Percentiles rank a stretch among this genome's conserved stretches.
Evolutionary conservation across 225 moss, liverwort and hornwort species (phyloP).

Genomic region (Marchantia polymorpha): DNA sequence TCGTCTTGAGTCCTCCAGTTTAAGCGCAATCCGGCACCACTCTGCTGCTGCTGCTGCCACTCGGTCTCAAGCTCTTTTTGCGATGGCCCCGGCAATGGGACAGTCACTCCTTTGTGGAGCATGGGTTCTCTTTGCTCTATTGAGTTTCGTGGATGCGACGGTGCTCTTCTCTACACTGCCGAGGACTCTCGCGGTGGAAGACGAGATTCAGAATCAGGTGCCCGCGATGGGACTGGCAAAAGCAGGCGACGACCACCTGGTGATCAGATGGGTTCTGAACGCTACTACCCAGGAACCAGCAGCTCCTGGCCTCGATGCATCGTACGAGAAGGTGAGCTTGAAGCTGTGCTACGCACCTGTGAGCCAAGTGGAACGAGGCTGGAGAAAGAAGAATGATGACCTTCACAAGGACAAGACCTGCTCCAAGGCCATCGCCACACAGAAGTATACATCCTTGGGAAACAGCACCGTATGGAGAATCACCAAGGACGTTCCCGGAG

Average conservation of each 20-base stretch:
- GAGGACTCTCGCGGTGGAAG: conserved; percentile 12
- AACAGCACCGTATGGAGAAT: conserved; percentile 31
- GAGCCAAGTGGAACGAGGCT: conserved; percentile 52
- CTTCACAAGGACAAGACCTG: conserved; percentile 58
- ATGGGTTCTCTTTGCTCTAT: background rate
- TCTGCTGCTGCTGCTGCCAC: too few relatives aligned
- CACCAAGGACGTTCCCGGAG: conserved; percentile 45
- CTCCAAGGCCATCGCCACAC: conserved; percentile 28
- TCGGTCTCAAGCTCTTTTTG: too few relatives aligned
- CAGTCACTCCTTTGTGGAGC: background rate
- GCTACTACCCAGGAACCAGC: conserved; percentile 31
- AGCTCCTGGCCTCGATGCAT: conserved; percentile 7
- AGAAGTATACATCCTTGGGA: conserved; percentile 35
- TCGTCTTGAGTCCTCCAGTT: too few relatives aligned
- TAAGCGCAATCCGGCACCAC: too few relatives aligned
- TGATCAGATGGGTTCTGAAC: conserved; percentile 50
- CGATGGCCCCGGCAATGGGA: background rate
- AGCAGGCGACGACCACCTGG: conserved; percentile 39
- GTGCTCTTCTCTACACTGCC: conserved; percentile 24
- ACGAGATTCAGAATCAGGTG: conserved; percentile 12
- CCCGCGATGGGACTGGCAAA: conserved; percentile 4
- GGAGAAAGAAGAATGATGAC: conserved; percentile 49
- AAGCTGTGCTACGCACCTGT: conserved; percentile 58
- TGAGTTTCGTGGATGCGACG: conserved; percentile 7
- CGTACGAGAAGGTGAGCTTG: conserved; percentile 35